A percentile compares a stretch with the other conserved stretches of the same genome.
These are phyloP conservation scores for Silene coronaria DNA, from an alignment of 179 eudicot species.

Conservation along the genomic window DNA sequence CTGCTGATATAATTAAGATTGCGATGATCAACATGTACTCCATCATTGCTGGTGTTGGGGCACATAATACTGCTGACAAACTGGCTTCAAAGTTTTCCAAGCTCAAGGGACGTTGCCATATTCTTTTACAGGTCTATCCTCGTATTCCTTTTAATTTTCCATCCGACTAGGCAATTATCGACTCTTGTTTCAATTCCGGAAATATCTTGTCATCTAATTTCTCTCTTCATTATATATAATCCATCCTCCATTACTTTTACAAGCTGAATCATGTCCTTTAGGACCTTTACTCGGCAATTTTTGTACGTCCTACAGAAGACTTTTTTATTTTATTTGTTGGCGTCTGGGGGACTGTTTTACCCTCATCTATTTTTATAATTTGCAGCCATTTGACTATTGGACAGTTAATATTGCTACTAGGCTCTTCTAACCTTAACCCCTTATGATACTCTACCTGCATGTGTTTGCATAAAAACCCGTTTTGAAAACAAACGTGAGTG, in stretches of 20 bases:
- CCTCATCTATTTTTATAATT: too few relatives aligned
- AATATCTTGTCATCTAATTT: constrained; percentile 4
- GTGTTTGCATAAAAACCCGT: too few relatives aligned
- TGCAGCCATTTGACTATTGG: too few relatives aligned
- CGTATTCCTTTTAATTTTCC: not conserved
- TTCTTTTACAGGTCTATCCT: constrained; percentile 71
- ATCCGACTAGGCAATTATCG: not conserved
- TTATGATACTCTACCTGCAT: too few relatives aligned
- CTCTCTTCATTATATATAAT: not conserved
- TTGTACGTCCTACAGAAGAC: too few relatives aligned
- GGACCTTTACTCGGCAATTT: too few relatives aligned
- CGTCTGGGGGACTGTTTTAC: too few relatives aligned
- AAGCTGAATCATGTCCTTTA: not conserved
- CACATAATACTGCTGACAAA: constrained; percentile 26
- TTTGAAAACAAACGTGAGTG: too few relatives aligned
- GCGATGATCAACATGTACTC: constrained; percentile 82
- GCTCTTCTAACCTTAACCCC: too few relatives aligned
- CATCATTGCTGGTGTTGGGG: constrained; percentile 43
- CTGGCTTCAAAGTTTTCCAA: constrained; percentile 41
- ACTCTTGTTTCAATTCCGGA: not conserved
- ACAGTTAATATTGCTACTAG: too few relatives aligned
- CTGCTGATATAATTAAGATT: constrained; percentile 91
- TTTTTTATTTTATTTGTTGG: too few relatives aligned
- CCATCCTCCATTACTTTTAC: not conserved
- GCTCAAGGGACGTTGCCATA: constrained; percentile 80